Conservation (phyloP, 1,284 basidiomycete species). For the Fomitopsis betulina region DNA sequence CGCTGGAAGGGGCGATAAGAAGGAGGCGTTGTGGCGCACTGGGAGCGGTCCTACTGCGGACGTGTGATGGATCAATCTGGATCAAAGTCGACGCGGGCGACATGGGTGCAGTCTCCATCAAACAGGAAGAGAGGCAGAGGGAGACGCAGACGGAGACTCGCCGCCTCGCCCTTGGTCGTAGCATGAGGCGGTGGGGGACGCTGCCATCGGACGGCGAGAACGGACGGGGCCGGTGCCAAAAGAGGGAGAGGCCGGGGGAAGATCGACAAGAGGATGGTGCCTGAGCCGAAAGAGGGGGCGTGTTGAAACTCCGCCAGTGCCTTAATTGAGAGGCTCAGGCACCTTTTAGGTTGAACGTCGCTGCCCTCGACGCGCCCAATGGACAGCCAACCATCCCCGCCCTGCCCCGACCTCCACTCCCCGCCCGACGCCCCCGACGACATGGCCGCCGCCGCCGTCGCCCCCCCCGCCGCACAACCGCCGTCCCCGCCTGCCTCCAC, state of each 20-base stretch:
- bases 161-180: neutral
- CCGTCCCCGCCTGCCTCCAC: neutral
- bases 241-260: neutral
- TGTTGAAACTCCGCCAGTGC: slow-evolving; percentile 21
- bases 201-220: neutral
- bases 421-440: too few species aligned
- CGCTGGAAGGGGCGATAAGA: neutral
- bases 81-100: neutral
- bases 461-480: slow-evolving; percentile 6
- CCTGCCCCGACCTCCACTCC: slow-evolving; percentile 2
- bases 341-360: slow-evolving; percentile 29
- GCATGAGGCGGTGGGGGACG: neutral
- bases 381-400: slow-evolving; percentile 26
- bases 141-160: too few species aligned
- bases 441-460: slow-evolving; percentile 24
- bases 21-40: neutral
- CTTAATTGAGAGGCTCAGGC: slow-evolving; percentile 28
- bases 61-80: neutral
- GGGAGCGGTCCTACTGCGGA: neutral
- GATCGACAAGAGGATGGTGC: slow-evolving; percentile 16
- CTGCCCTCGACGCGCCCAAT: slow-evolving; percentile 21
- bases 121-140: neutral
- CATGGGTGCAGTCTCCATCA: neutral
- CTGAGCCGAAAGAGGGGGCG: slow-evolving; percentile 19
- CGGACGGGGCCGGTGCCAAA: neutral